Evolutionary conservation across 192 early-diverging fungal genomes (phyloP).

Genomic region (Endogone sp.): DNA sequence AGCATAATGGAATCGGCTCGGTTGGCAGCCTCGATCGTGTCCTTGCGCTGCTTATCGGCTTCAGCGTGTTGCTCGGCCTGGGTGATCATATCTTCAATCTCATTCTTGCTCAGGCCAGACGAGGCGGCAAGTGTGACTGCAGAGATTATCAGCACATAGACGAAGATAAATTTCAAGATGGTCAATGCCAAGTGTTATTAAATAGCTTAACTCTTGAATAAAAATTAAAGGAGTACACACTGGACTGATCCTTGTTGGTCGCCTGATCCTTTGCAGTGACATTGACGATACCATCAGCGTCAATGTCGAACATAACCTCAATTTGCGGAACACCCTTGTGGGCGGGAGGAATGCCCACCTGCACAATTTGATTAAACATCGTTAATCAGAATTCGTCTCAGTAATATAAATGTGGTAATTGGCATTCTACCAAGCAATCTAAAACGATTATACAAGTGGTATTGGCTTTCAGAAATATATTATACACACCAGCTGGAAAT

Average conservation of each 20-base stretch:
- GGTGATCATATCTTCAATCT: constrained; percentile 93
- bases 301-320: constrained; percentile 97
- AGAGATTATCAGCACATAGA: too few relatives aligned
- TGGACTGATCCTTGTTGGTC: constrained; percentile 86
- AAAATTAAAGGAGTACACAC: constrained; percentile 6
- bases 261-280: constrained; percentile 94
- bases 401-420: too few relatives aligned
- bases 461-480: too few relatives aligned
- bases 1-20: constrained; percentile 84
- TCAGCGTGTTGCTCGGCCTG: constrained; percentile 90
- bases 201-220: too few relatives aligned
- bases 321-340: constrained; percentile 94
- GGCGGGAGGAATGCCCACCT: constrained; percentile 85
- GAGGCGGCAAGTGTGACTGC: constrained; percentile 85
- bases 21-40: constrained; percentile 93
- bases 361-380: constrained; percentile 5
- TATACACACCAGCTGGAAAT: constrained; percentile 74
- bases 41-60: constrained; percentile 86
- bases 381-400: too few relatives aligned
- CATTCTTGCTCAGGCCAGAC: constrained; percentile 83
- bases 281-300: constrained; percentile 98
- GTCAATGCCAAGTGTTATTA: too few relatives aligned
- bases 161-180: neutral
- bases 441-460: too few relatives aligned
- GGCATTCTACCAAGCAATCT: too few relatives aligned